Base-by-base conservation (phyloP, 768 basidiomycete genomes). In the Terana coerulea region DNA sequence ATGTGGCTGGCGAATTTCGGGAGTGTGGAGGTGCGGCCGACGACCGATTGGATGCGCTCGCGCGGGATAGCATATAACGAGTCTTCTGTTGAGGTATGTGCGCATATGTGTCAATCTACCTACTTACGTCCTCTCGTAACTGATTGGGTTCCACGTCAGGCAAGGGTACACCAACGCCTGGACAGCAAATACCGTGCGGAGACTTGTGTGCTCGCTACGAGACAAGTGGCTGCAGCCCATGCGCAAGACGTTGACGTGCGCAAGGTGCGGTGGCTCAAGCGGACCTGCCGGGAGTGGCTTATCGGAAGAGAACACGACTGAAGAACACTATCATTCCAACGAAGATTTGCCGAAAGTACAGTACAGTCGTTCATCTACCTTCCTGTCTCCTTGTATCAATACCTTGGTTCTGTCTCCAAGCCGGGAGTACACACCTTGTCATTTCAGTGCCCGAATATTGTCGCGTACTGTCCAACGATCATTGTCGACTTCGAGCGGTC, bases 1-100 rank as follows among this genome's bases (percentile, higher is more conserved):
- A 52, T 84, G 51, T 78, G 78, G 70, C 70, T 85, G 24, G 77
- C 81, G 49, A 75, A 70, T 49, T 74, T 72, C 30, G 83, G 82
- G 12, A 65, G 66, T 11, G 63, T 70, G 5, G 60, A 55, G 9
- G 63, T 63, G 19, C 62, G 58, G 39, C 63, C 40, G 44, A 63
- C 53, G 33, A 53, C 52, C n/a, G 58, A 54, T 36, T 67, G 58
- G 54, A 54, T 47, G 9, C 42, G 29, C 41, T 46, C 24, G 30
- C 4, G 5, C 30, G 26, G 15, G 10, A 17, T 41, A 19, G 15
- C 39, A 1, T 3, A n/a, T 3, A 55, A 54, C 19, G 66, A 55
- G 3, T 46, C 64, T 29, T 39, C 59, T 21, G 47, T 47, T 49
- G 58, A 41, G 50, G 69, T 68, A 45, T 19, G 59, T 36, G 22